Evolutionary conservation across 2,329 filamentous ascomycete genomes (phyloP), one percentile per base, ranked within the genome.

Genomic region (Metarhizium sp.): DNA sequence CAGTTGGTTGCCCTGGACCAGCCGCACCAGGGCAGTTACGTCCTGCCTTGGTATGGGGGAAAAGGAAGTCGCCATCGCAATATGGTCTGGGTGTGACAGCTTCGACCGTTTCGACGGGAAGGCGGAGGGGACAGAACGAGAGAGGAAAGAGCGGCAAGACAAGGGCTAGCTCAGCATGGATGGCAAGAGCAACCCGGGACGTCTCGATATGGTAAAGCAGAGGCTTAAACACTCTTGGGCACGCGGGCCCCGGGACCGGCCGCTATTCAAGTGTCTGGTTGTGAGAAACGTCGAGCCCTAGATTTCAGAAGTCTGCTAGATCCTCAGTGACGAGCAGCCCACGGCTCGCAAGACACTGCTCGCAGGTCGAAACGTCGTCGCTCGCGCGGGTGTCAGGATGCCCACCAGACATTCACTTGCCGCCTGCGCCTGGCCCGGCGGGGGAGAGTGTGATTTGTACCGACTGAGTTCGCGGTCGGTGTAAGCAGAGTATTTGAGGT

Each of bases 1-100:
- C 25, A 84, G 68, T 13, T 70, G 61, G 40, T 68, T 73, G 47
- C 69, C 68, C 57, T 77, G 70, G 16, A 78, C 70, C 54, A 73
- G 70, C 58, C 75, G 69, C 48, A 75, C 67, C 52, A 83, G 71
- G 49, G 66, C 60, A 57, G 71, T 67, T 57, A 78, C 73, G 55
- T 83, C 79, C 34, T 67, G 64, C 55, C 66, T 65, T 51, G 71
- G 60, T 53, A 72, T 68, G 45, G 62, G 57, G 56, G 59, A 59
- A 61, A 64, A 45, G 20, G 61, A 53, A 30, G 64, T 63, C 29
- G 64, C 61, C 65, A 67, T 67, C 32, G 54, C 45, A 38, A 36
- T 36, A 46, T 18, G 25, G 32, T 40, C 34, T 18, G 25, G 38
- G 8, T 14, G 13, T 14, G 3, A 20, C 13, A 16, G 25, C 2